Evolutionary conservation across 2,329 filamentous ascomycete genomes (phyloP), one percentile per base, ranked within the genome.

Genomic region (Biscogniauxia mediterranea): DNA sequence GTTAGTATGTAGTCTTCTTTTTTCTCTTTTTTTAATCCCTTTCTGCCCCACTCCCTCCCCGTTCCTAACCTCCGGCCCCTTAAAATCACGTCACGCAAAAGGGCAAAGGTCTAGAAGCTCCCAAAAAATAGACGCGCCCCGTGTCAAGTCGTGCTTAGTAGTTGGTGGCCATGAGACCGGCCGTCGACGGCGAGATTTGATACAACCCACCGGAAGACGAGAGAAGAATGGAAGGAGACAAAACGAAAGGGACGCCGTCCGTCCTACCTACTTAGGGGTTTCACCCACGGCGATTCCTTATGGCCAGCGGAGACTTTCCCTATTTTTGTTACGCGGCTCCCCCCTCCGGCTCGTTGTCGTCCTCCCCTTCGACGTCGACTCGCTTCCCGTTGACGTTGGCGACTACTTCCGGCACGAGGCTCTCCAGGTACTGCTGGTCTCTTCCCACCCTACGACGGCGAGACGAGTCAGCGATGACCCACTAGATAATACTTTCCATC

Each of bases 351-450:
- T 69, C 79, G 70, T 92, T 79, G 70, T 92, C 89, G 65, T 88
- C 81, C 71, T 92, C 89, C 63, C 89, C 91, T 74, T 97, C 93
- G 25, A 83, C 81, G 26, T 76, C 68, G 11, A 97, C 86, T 55
- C 89, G 82, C 68, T 81, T 82, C 2, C 94, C 94, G 67, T 92
- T 78, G 5, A 97, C 89, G 57, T 89, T 89, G 73, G 86, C 79
- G 72, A 91, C 85, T 2, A 97, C 91, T 73, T 97, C 92, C 0
- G 83, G 78, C 15, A 96, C 85, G 64, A 97, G 76, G 56, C 86
- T 88, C 74, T 97, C 92, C 73, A 98, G 84, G 68, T 86, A 94
- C 23, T 85, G 88, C 67, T 84, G 81, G 72, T 97, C 90, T 66
- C 86, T 87, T 67, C 86, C 86, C 20, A 97, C 93, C 15, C 38